These are phyloP conservation scores for Cutaneotrichosporon arboriforme DNA, from an alignment of 1,284 basidiomycete species.

Conservation along the genomic window DNA sequence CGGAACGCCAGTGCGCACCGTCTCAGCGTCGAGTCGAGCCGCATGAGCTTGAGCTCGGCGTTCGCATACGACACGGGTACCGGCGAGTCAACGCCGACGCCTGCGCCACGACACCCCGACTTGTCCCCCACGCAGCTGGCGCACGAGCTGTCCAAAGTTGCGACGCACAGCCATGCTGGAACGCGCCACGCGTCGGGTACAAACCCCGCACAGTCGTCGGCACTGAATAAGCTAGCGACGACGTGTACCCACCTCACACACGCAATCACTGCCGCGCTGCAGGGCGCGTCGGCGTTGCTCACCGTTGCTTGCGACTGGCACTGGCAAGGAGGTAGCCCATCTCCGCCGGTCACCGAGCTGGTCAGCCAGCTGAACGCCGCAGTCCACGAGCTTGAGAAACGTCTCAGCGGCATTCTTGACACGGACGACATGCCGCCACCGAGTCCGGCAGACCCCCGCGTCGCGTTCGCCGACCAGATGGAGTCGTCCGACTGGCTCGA, in stretches of 20 bases:
- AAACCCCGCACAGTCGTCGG: neutral
- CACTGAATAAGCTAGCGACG: neutral
- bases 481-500: conserved; percentile 22
- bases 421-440: neutral
- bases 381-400: conserved; percentile 9
- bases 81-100: too few species aligned
- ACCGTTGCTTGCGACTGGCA: conserved; percentile 15
- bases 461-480: conserved; percentile 18
- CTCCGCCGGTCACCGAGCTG: neutral
- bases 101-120: too few species aligned
- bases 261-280: conserved; percentile 10
- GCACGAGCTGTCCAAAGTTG: conserved; percentile 8
- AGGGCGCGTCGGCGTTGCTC: neutral
- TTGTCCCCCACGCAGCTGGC: conserved; percentile 5
- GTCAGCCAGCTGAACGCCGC: conserved; percentile 1
- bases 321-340: neutral
- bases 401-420: conserved; percentile 18
- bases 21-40: neutral
- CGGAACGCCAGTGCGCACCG: neutral
- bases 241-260: conserved; percentile 9
- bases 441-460: neutral
- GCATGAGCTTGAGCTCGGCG: too few species aligned
- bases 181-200: neutral
- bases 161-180: conserved; percentile 4
- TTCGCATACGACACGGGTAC: too few species aligned